Base-by-base conservation (phyloP, 352 stramenopile genomes). In the Globisporangium nagaii region DNA sequence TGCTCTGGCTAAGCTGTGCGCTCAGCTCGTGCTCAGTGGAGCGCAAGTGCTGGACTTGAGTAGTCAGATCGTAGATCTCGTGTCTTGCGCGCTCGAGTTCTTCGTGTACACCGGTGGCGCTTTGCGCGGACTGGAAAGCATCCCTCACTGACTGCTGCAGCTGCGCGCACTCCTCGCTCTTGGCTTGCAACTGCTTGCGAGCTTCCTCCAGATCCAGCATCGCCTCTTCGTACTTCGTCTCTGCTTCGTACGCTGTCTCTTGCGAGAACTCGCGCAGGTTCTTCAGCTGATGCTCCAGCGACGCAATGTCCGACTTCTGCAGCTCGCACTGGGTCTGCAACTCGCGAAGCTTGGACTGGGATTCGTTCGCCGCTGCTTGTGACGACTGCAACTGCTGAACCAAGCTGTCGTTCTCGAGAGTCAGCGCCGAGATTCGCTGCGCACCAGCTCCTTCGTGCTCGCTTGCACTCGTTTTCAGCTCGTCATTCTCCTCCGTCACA, bases 181-280 rank as follows among this genome's bases (percentile, higher is more conserved):
- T 64, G 20, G 53, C 42, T 36, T 60, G 51, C 30, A 84, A 53
- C 32, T 72, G 31, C 15, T 37, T 42, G 24, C 55, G 57, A n/a
- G 53, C 39, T 35, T 66, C 60, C 25, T 70, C 63, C 15, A 83
- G 50, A 32, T 86, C 75, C 19, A 79, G 63, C 51, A 75, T 61
- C 8, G 66, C 72, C 11, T 76, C 66, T 52, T 89, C 76, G 10
- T 84, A 59, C n/a, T 76, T 85, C 9, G 71, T 39, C 59, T 89
- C 76, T 3, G 83, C 53, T 40, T 91, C 80, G 35, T 75, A 75
- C 0, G 64, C 70, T 9, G 55, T 37, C 53, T 89, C 76, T 47
- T 87, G 61, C 12, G 63, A 67, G 47, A 79, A 75, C 32, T 79
- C 76, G 36, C 86, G 75, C n/a, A 90, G 57, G 42, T 88, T 85